Evolutionary conservation across 1,139 yeast species (phyloP), one percentile per base, ranked within the genome.

Genomic region (Geotrichum carabidarum): DNA sequence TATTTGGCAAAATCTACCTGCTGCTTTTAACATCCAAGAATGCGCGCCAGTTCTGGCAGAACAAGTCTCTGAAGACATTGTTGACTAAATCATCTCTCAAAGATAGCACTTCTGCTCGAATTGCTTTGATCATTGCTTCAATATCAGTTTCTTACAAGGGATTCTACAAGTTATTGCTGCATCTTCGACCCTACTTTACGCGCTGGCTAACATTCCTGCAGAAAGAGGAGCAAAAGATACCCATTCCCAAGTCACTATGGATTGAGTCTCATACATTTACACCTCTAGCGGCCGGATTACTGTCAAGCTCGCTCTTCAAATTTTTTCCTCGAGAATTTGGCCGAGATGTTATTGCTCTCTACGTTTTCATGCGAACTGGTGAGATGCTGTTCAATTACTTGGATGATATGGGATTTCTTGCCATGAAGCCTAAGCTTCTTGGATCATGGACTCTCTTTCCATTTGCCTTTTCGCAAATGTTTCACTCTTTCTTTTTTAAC

Each of bases 371-470:
- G n/a, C 65, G 71, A 50, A 69, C 73, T 1, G 64, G 63, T 11
- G 76, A 73, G 58, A 68, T 67, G 58, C 53, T 63, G 9, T 71
- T 68, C 62, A 71, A 72, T 57, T 66, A 60, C 52, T 60, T 71
- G 46, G 72, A 71, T 36, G 74, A 71, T 57, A 55, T 62, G 31
- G 74, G 71, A 6, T 62, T 59, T 50, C 58, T 71, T 47, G 63
- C 62, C 64, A 31, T 54, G 12, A 65, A 70, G 57, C 75, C 75
- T 7, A 63, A 70, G 47, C 57, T 68, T 50, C 57, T 71, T 18
- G 76, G 75, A 1, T 63, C 74, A 11, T 73, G 76, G 76, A 63
- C 68, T 11, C 60, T 74, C 52, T 71, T 73, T 62, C 77, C 77
- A 6, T 58, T 72, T 37, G 73, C 77, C 12, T 65, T 69, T 57